Base-by-base conservation (phyloP, 169 alveolate species). In the Plasmodium knowlesi region DNA sequence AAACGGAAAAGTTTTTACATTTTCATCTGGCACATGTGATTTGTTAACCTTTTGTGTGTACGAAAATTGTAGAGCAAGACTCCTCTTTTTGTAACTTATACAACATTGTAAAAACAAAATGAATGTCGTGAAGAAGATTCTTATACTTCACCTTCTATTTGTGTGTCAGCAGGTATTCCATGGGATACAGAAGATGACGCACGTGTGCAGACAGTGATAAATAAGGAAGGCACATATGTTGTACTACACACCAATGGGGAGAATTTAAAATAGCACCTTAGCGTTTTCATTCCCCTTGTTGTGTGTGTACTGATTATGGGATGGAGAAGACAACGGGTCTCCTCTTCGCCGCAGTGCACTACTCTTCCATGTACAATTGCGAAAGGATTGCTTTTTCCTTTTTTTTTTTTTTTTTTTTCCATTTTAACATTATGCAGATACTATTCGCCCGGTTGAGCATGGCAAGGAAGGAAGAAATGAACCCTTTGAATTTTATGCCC, bases 401-500 rank as follows among this genome's bases (percentile, higher is more conserved):
- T 34, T 34, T 34, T 57, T 22, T 25, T 82, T 54, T 16, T 19
- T 5, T 16, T 61, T 82, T 70, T 32, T n/a, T 3, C n/a, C 74
- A 61, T 71, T 46, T 37, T 43, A 72, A 32, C 32, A 53, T 28
- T 34, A 41, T 70, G 32, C 79, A 89, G 90, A 12, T 89, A 22
- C 82, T 41, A 32, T 39, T n/a, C 30, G 67, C 57, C 3, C 67
- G 25, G 34, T 50, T 72, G 14, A 67, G n/a, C 37, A 89, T 32
- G 22, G 25, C 25, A 43, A 67, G 73, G 25, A 89, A 89, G 76
- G 83, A 89, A 25, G 81, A 78, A 89, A 61, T 67, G 83, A 80
- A 46, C 25, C 50, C 76, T 30, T 39, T 80, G 91, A 46, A 89
- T 73, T 89, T 79, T 30, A 41, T 89, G 12, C 94, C 94, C 54